These are phyloP conservation scores for Boletus reticulatus DNA, from an alignment of 768 basidiomycete species.

Conservation along the genomic window DNA sequence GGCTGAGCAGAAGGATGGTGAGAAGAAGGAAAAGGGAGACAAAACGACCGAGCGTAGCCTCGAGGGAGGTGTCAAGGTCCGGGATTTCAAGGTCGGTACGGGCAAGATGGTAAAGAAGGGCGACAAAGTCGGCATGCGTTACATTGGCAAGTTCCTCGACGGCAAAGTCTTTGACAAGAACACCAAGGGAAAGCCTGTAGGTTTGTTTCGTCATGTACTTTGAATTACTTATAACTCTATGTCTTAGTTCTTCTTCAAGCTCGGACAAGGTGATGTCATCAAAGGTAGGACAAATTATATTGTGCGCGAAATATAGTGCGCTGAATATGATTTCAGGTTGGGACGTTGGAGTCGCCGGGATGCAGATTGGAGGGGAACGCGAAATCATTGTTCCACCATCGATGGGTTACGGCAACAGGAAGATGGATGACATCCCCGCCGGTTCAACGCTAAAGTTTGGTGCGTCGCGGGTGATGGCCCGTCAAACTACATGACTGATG, in stretches of 20 bases:
- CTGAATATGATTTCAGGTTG: constrained; percentile 50
- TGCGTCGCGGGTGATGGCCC: constrained; percentile 34
- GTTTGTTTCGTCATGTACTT: constrained; percentile 26
- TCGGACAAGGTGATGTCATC: constrained; percentile 91
- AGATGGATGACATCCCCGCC: constrained; percentile 61
- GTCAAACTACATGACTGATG: constrained; percentile 10
- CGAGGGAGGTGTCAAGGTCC: constrained; percentile 70
- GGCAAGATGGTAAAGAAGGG: constrained; percentile 90
- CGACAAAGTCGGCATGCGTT: constrained; percentile 80
- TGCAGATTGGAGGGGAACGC: constrained; percentile 90
- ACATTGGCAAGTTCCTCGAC: constrained; percentile 84
- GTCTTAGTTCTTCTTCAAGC: constrained; percentile 65
- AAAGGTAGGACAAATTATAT: constrained; percentile 51
- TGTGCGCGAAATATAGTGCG: not conserved
- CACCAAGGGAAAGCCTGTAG: constrained; percentile 80
- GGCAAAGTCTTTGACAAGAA: constrained; percentile 81
- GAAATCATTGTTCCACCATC: constrained; percentile 69
- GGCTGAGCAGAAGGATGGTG: constrained; percentile 29
- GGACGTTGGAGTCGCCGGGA: constrained; percentile 90
- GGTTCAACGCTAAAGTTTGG: constrained; percentile 85
- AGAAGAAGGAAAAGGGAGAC: constrained; percentile 26
- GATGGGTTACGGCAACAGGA: constrained; percentile 70
- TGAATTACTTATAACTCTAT: not conserved
- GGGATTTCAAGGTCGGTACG: constrained; percentile 74
- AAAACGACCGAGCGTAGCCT: constrained; percentile 39